Evolutionary conservation across 352 stramenopile genomes (phyloP), one percentile per base, ranked within the genome.

Genomic region (Elongisporangium undulatum): DNA sequence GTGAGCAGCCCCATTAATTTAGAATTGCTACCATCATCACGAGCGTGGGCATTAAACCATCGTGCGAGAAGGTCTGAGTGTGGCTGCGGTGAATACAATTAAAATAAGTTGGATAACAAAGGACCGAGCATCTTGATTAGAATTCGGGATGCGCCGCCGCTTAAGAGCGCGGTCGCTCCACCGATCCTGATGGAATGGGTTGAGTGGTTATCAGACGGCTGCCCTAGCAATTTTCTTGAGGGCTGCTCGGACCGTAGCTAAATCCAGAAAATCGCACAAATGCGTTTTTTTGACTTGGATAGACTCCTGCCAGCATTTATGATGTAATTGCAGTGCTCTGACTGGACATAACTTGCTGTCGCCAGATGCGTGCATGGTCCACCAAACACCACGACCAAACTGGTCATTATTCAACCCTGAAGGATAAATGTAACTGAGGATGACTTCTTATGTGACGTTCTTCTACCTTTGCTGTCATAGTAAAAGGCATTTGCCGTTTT

Each of bases 171-270:
- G 12, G 63, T 66, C 10, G 63, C 55, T 5, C 63, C 63, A 15
- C 59, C 64, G 5, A 71, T 64, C n/a, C 64, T 48, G 1, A 67
- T 60, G 0, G 64, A 67, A n/a, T 64, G 64, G 1, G 59, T 64
- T 3, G 51, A 60, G 15, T 71, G 64, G 7, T 19, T 22, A 0
- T 5, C 3, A 26, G 51, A 1, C 0, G 7, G 23, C 38, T 12
- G 1, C 13, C 13, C 2, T 2, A 13, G 51, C 64, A 0, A 24
- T 53, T 12, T 19, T 2, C 15, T 71, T 66, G 5, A 63, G 8
- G 0, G 29, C 59, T 58, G 15, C 49, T 3, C 29, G 21, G 0
- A 71, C 52, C 15, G 3, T 19, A 57, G 22, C 4, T 3, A 59
- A 54, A 2, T 12, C 61, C 22, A 67, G 51, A 22, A 9, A 13